phyloP scores from a whole-genome alignment of 495 filamentous ascomycete genomes.

The Hypoxylon perforatum region DNA sequence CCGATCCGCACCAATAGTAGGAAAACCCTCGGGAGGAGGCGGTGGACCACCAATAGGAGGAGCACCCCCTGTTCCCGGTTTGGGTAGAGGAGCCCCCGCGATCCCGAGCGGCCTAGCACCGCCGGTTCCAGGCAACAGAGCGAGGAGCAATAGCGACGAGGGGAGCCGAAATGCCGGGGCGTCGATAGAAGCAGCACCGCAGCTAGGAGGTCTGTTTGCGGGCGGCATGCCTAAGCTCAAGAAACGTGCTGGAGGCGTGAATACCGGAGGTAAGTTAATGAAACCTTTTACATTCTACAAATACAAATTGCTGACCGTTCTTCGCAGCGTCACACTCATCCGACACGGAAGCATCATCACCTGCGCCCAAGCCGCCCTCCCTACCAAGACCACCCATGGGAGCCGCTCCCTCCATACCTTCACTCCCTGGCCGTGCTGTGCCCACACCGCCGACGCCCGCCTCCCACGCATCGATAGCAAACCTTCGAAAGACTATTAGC shows the following conservation, averaged over 20 bases:
- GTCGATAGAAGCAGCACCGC: slow-evolving; percentile 71
- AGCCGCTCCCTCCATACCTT: slow-evolving; percentile 69
- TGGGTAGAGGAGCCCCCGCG: slow-evolving; percentile 62
- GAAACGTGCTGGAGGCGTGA: slow-evolving; percentile 84
- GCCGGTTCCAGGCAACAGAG: slow-evolving; percentile 75
- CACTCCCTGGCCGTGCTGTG: slow-evolving; percentile 59
- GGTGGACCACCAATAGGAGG: slow-evolving; percentile 67
- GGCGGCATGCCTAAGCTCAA: slow-evolving; percentile 95
- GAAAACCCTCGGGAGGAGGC: slow-evolving; percentile 62
- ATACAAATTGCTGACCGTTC: slow-evolving; percentile 42
- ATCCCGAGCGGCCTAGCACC: slow-evolving; percentile 72
- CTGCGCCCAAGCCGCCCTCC: slow-evolving; percentile 69
- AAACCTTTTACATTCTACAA: not conserved
- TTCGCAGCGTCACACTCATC: slow-evolving; percentile 76
- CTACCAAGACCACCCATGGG: slow-evolving; percentile 72
- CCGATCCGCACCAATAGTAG: slow-evolving; percentile 83
- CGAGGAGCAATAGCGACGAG: slow-evolving; percentile 85
- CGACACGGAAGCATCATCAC: slow-evolving; percentile 74
- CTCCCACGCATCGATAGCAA: slow-evolving; percentile 68
- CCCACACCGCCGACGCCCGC: slow-evolving; percentile 50
- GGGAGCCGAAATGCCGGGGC: slow-evolving; percentile 57
- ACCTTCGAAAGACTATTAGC: slow-evolving; percentile 68
- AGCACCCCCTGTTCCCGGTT: slow-evolving; percentile 84
- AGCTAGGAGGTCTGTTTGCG: slow-evolving; percentile 89
- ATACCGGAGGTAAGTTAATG: slow-evolving; percentile 75